Conservation (phyloP, 2,329 filamentous ascomycete genomes). For the Exophiala viscosa region DNA sequence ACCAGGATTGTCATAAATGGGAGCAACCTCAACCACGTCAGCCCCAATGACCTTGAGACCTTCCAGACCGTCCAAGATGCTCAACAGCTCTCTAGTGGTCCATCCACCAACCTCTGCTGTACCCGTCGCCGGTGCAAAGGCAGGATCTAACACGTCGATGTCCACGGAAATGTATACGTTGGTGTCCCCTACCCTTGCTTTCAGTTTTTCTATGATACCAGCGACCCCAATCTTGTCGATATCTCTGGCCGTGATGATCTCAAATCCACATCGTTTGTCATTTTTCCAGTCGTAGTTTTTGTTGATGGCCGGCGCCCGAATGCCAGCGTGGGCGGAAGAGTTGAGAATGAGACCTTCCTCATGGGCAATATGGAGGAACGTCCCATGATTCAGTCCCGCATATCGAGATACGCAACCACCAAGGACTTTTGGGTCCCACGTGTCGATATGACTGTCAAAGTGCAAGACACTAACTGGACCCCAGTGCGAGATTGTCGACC, state of each 20-base stretch:
- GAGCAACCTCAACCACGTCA: slow-evolving; percentile 56
- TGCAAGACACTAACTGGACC: slow-evolving; percentile 56
- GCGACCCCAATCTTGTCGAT: slow-evolving; percentile 49
- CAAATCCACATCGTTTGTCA: slow-evolving; percentile 53
- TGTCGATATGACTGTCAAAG: slow-evolving; percentile 55
- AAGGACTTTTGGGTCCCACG: slow-evolving; percentile 52
- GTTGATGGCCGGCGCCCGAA: slow-evolving; percentile 50
- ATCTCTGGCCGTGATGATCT: slow-evolving; percentile 52
- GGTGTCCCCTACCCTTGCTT: slow-evolving; percentile 44
- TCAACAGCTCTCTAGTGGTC: slow-evolving; percentile 53
- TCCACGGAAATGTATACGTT: slow-evolving; percentile 56
- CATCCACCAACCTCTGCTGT: slow-evolving; percentile 56
- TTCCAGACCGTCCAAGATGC: slow-evolving; percentile 50
- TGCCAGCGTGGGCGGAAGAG: slow-evolving; percentile 55
- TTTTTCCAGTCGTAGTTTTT: slow-evolving; percentile 51
- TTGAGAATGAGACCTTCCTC: slow-evolving; percentile 56
- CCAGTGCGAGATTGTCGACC: slow-evolving; percentile 49
- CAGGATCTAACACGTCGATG: slow-evolving; percentile 56
- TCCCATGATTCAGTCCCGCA: slow-evolving; percentile 56
- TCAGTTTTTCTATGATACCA: slow-evolving; percentile 49
- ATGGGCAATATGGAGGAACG: slow-evolving; percentile 55
- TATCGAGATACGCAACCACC: slow-evolving; percentile 52
- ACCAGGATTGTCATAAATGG: slow-evolving; percentile 53
- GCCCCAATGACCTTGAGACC: slow-evolving; percentile 52
- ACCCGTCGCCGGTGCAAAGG: slow-evolving; percentile 53